phyloP scores from a whole-genome alignment of 306 rosid genomes.

The Amphicarpaea edgeworthii region DNA sequence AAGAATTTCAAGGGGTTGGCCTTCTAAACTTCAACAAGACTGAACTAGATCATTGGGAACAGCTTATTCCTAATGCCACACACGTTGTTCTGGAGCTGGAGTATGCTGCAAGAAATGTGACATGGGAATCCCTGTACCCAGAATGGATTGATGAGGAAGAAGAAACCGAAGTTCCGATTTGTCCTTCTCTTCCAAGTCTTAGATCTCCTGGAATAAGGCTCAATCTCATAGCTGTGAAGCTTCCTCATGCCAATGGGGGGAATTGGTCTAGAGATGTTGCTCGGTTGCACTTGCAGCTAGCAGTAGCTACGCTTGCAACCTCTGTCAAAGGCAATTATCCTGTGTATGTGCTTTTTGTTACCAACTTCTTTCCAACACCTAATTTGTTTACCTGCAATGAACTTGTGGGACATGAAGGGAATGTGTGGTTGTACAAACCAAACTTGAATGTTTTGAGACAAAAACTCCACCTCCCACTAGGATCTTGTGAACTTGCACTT shows the following conservation, averaged over 20 bases:
- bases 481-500: constrained; percentile 22
- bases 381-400: constrained; percentile 24
- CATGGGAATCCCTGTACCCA: constrained; percentile 31
- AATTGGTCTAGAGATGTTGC: constrained; percentile 32
- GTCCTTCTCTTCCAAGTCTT: constrained; percentile 19
- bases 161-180: background rate
- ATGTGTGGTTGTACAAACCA: constrained; percentile 7
- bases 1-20: constrained; percentile 7
- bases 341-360: background rate
- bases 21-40: constrained; percentile 11
- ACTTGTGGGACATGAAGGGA: constrained; percentile 6
- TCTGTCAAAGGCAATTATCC: constrained; percentile 18
- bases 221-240: constrained; percentile 22
- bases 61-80: background rate
- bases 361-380: constrained; percentile 7
- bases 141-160: constrained; percentile 32
- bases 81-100: background rate
- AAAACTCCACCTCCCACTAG: constrained; percentile 2
- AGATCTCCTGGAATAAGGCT: constrained; percentile 28
- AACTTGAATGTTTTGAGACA: constrained; percentile 2
- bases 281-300: constrained; percentile 10
- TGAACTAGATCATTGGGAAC: background rate
- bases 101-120: constrained; percentile 15
- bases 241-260: constrained; percentile 3
- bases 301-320: constrained; percentile 12